Evolutionary conservation across 225 moss, liverwort and hornwort genomes (phyloP), one percentile per base, ranked within the genome.

Genomic region (Physcomitrium patens): DNA sequence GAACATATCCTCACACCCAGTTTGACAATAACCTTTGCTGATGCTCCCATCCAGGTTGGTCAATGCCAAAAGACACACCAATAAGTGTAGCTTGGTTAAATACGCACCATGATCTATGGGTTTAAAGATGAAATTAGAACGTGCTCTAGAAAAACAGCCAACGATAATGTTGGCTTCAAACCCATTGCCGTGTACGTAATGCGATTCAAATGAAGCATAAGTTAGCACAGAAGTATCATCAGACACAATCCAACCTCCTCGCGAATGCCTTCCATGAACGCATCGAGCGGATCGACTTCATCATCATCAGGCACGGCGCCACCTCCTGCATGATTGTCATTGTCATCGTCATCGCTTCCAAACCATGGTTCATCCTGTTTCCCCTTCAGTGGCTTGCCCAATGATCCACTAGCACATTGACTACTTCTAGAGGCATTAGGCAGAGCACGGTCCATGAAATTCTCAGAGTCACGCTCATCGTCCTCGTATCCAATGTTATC

Each of bases 251-350:
- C 48, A 66, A 88, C 97, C 90, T 99, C 97, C 76, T 99, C 97
- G n/a, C 93, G 95, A 67, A 99, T 99, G 45, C 97, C 97, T 72
- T 93, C 94, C 97, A 99, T 99, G 70, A 95, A 99, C 0, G 95
- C 94, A 80, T 99, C 97, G 27, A 95, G 93, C 8, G 97, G 97
- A 82, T 99, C 97, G 45, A 99, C 84, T 65, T 91, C 91, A 8
- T 93, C 90, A 31, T 90, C 80, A 73, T 67, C 75, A 27, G 28
- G 51, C 71, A 66, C 78, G 49, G 56, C 70, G 13, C 58, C 61
- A 68, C 71, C 78, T 3, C 70, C 68, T 9, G 23, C 57, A 65
- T 65, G 69, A 61, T 73, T 65, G 37, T 73, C 44, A 16, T 84
- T 82, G 26, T 84, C 86, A 20, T 90, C 87, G 41, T 79, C 90